Percentiles rank a stretch among this genome's conserved stretches.
phyloP scores from a whole-genome alignment of 345 rosid genomes.

The Gossypium raimondii region DNA sequence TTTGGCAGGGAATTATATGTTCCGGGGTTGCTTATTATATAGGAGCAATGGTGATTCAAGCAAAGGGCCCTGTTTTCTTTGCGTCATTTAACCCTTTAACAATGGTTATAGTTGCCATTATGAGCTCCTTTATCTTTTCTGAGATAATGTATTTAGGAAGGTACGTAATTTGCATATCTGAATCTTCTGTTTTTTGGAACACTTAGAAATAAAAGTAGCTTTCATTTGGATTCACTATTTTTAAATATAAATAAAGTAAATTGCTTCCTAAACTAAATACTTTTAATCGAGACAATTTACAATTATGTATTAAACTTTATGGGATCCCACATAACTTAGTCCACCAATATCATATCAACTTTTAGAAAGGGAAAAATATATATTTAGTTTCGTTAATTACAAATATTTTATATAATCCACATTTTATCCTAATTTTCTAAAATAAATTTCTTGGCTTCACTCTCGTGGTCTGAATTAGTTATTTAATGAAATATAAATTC shows the following conservation, averaged over 20 bases:
- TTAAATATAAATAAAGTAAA: not conserved
- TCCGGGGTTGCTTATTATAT: constrained; percentile 44
- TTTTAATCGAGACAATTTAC: too few relatives aligned
- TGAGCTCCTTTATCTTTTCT: constrained; percentile 41
- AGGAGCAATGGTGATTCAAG: constrained; percentile 36
- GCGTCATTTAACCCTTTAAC: constrained; percentile 46
- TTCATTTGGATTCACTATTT: not conserved
- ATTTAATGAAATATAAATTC: too few relatives aligned
- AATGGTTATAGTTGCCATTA: constrained; percentile 42
- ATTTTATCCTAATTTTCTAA: too few relatives aligned
- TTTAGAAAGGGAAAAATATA: not conserved
- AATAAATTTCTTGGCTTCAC: too few relatives aligned
- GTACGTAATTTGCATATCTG: constrained; percentile 18
- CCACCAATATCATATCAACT: not conserved
- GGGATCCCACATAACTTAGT: not conserved
- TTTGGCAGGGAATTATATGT: constrained; percentile 39
- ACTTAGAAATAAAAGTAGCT: not conserved
- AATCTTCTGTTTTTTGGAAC: not conserved
- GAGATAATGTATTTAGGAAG: constrained; percentile 42
- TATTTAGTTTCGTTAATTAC: not conserved
- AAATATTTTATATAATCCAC: too few relatives aligned
- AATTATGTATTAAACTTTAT: too few relatives aligned
- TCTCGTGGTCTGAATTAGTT: too few relatives aligned
- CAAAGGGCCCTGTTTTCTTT: constrained; percentile 57
- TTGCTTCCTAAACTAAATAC: too few relatives aligned